phyloP scores from a whole-genome alignment of 108 stramenopile species.

The Nitzschia inconspicua region DNA sequence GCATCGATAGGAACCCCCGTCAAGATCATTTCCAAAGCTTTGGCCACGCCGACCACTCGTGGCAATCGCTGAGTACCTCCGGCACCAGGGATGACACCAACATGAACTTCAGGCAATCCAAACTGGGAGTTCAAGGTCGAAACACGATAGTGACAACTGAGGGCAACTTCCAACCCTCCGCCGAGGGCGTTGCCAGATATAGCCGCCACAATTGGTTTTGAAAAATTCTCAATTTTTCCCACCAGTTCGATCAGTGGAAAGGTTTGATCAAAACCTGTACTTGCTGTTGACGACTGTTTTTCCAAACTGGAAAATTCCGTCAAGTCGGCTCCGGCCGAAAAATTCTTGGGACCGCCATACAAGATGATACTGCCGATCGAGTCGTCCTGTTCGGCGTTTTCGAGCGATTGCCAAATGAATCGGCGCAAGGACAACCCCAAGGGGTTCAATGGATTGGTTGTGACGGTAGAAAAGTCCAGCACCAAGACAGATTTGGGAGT shows the following conservation, averaged over 20 bases:
- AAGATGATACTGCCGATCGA: slow-evolving; percentile 77
- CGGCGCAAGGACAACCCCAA: slow-evolving; percentile 16
- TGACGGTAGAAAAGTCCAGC: slow-evolving; percentile 24
- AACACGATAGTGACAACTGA: slow-evolving; percentile 91
- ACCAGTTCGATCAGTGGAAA: slow-evolving; percentile 64
- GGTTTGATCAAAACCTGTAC: slow-evolving; percentile 12
- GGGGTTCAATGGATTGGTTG: slow-evolving; percentile 28
- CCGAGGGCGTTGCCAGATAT: slow-evolving; percentile 88
- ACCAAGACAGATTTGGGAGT: slow-evolving; percentile 12
- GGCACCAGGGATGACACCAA: slow-evolving; percentile 96
- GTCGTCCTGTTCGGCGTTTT: slow-evolving; percentile 19
- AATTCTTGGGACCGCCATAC: slow-evolving; percentile 74
- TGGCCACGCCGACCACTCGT: slow-evolving; percentile 69
- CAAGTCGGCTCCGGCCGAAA: slow-evolving; percentile 98
- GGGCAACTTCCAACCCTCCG: slow-evolving; percentile 93
- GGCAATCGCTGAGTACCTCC: slow-evolving; percentile 98
- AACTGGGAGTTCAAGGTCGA: slow-evolving; percentile 49
- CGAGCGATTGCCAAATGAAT: slow-evolving; percentile 18
- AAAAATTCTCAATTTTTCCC: slow-evolving; percentile 53
- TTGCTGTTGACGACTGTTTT: slow-evolving; percentile 19
- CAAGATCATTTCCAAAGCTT: slow-evolving; percentile 83
- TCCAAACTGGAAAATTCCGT: slow-evolving; percentile 68
- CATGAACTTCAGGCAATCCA: slow-evolving; percentile 93
- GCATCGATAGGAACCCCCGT: slow-evolving; percentile 63
- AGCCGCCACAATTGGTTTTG: slow-evolving; percentile 95